These are phyloP conservation scores for Imleria badia DNA, from an alignment of 768 basidiomycete species.

Conservation along the genomic window DNA sequence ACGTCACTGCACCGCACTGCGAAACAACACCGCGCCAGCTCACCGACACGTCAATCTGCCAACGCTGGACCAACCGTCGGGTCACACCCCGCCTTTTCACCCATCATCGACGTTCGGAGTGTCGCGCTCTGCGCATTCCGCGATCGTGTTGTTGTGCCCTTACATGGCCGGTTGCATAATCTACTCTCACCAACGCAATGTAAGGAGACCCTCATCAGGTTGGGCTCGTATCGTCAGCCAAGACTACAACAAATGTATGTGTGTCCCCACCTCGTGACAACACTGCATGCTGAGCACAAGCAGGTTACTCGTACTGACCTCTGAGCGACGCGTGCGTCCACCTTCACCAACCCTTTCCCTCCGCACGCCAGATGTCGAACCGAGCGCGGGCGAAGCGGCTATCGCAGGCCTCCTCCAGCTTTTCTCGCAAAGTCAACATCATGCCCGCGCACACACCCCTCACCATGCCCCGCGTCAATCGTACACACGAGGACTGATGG, in stretches of 20 bases:
- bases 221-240: conserved; percentile 58
- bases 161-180: conserved; percentile 53
- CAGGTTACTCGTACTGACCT: conserved; percentile 75
- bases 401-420: conserved; percentile 64
- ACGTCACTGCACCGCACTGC: conserved; percentile 67
- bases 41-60: conserved; percentile 50
- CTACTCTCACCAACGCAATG: conserved; percentile 53
- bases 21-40: conserved; percentile 51
- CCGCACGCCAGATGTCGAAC: conserved; percentile 48
- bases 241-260: conserved; percentile 79
- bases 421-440: conserved; percentile 53
- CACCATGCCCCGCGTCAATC: conserved; percentile 33
- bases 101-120: conserved; percentile 76
- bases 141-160: conserved; percentile 72
- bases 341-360: conserved; percentile 61
- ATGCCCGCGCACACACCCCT: conserved; percentile 24
- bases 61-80: conserved; percentile 37
- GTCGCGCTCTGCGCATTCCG: conserved; percentile 80
- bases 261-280: not conserved
- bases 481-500: conserved; percentile 26
- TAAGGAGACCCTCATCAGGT: conserved; percentile 58
- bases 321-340: conserved; percentile 59
- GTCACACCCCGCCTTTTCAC: conserved; percentile 33
- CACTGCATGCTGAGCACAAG: conserved; percentile 1
- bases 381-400: conserved; percentile 65